These are phyloP conservation scores for Leersia perrieri DNA, from an alignment of 176 grass and related monocot species.

Conservation along the genomic window DNA sequence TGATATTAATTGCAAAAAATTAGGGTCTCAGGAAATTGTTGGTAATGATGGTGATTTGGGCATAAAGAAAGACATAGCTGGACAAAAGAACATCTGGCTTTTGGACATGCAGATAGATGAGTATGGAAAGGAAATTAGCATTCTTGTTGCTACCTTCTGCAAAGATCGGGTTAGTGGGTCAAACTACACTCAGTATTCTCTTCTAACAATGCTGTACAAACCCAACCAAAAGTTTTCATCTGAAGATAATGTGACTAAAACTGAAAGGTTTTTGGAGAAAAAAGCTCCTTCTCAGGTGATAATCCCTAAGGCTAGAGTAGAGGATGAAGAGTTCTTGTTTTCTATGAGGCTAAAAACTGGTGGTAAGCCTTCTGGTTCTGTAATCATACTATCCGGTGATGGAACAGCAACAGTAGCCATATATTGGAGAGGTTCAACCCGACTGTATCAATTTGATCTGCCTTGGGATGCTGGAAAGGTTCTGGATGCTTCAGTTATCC, in stretches of 20 bases:
- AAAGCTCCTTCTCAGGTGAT: constrained; percentile 88
- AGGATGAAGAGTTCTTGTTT: constrained; percentile 77
- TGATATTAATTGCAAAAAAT: constrained; percentile 49
- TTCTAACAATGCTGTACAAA: constrained; percentile 90
- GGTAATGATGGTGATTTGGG: constrained; percentile 76
- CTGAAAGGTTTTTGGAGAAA: constrained; percentile 93
- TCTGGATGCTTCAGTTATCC: constrained; percentile 84
- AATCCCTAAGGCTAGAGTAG: constrained; percentile 92
- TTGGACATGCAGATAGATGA: constrained; percentile 95
- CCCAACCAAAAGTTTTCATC: constrained; percentile 47
- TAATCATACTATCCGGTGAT: constrained; percentile 88
- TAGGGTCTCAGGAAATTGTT: constrained; percentile 74
- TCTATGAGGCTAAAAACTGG: constrained; percentile 82
- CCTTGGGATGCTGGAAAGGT: constrained; percentile 96
- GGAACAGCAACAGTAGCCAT: constrained; percentile 86
- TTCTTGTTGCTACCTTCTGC: constrained; percentile 97
- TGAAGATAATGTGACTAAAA: constrained; percentile 44
- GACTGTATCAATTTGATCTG: constrained; percentile 97
- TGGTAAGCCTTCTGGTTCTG: constrained; percentile 94
- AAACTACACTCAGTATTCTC: constrained; percentile 91
- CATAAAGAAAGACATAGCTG: constrained; percentile 97
- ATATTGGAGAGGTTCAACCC: constrained; percentile 86
- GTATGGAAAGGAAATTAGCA: constrained; percentile 67
- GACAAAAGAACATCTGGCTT: constrained; percentile 97
- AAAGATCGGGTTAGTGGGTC: constrained; percentile 98